Base-by-base conservation (phyloP, 768 basidiomycete species). In the Leccinum pellstonianum region DNA sequence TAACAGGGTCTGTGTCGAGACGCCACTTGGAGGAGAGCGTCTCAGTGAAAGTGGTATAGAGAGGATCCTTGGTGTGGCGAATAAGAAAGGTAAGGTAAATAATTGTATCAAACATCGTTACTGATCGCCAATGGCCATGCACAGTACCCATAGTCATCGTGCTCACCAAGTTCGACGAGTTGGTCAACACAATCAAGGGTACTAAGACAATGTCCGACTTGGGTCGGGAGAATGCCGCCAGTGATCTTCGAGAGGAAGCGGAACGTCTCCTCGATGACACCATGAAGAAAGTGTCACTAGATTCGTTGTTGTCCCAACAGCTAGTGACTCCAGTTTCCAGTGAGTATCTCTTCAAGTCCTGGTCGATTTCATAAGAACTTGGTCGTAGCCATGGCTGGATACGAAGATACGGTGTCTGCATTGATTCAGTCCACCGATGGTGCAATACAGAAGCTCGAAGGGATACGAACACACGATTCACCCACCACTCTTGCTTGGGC, bases 21-120 rank as follows among this genome's bases (percentile, higher is more conserved):
- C 56, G 9, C 59, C 59, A 21, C 55, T 29, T n/a, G n/a, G 43
- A 1, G 59, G 59, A 2, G 59, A 57, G 27, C 59, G 59, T 29
- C 55, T 60, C n/a, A 27, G 15, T 23, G 59, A 60, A 52, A 60
- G 14, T 38, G 59, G 59, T 8, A 35, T 60, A n/a, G 59, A 60
- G 56, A 57, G 51, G 47, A 31, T 60, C 37, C 46, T 61, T 14
- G 56, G 48, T 1, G 52, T 58, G 46, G 46, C 60, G 11, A 29
- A 61, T n/a, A 58, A 58, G 35, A 58, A 58, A 31, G 27, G 60
- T 54, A 33, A 15, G 33, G 33, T 52, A 21, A 27, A 21, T 27
- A 19, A 31, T 17, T n/a, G 8, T 27, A 27, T 17, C 31, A 12
- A 47, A n/a, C 19, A 38, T 9, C 5, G 27, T 31, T 38, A 14